phyloP scores from a whole-genome alignment of 2,329 filamentous ascomycete species.

The Teratosphaeria pseudoeucalypti region DNA sequence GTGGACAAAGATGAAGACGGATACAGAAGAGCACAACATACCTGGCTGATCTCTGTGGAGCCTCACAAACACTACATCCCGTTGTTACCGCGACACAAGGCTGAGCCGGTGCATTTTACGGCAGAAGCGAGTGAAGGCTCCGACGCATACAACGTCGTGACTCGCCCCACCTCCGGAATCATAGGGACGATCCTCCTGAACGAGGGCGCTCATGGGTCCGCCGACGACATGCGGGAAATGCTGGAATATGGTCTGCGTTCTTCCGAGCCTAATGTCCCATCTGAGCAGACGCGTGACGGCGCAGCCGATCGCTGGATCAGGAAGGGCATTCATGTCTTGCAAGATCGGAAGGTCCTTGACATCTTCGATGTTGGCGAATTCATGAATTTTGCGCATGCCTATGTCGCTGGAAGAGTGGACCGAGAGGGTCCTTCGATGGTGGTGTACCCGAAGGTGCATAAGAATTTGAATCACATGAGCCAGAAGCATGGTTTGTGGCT shows the following conservation, averaged over 20 bases:
- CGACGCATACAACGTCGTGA: conserved; percentile 2
- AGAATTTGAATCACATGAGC: conserved; percentile 4
- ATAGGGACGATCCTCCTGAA: conserved; percentile 10
- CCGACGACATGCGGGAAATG: conserved; percentile 1
- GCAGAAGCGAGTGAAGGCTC: conserved; percentile 4
- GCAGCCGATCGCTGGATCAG: conserved; percentile 9
- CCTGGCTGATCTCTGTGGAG: conserved; percentile 13
- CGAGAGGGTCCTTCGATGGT: conserved; percentile 6
- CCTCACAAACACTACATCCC: conserved; percentile 6
- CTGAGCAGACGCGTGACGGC: neutral
- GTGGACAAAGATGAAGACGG: conserved; percentile 2
- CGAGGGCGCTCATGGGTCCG: conserved; percentile 3
- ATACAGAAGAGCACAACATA: conserved; percentile 6
- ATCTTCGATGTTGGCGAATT: conserved; percentile 10
- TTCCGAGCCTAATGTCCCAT: neutral
- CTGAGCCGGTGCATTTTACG: conserved; percentile 6
- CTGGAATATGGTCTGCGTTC: conserved; percentile 6
- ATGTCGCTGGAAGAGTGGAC: conserved; percentile 6
- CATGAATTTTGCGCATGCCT: conserved; percentile 10
- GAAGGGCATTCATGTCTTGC: conserved; percentile 6
- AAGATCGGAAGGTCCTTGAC: conserved; percentile 4
- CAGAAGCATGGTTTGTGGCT: conserved; percentile 6
- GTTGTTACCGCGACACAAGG: conserved; percentile 1
- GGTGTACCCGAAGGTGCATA: conserved; percentile 4
- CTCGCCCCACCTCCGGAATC: conserved; percentile 6